Base-by-base conservation (phyloP, 2,329 filamentous ascomycete species). In the Pseudophaeomoniella oleicola region DNA sequence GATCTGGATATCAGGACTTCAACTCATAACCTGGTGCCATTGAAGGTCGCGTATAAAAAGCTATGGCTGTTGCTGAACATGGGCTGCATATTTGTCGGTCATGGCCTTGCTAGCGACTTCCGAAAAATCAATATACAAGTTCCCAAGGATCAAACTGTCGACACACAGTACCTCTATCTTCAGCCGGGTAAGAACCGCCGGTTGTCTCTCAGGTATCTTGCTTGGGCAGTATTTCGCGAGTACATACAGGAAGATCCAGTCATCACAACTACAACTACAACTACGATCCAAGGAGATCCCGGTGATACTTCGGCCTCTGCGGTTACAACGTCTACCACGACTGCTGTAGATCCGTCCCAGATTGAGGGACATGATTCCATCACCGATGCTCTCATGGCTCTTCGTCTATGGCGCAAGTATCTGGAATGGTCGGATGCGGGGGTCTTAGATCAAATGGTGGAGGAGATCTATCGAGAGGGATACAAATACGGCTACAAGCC, bases 61-160 rank as follows among this genome's bases (percentile, higher is more conserved):
- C 75, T 98, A 18, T 98, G 92, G 92, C 74, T 96, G 12, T 69
- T 98, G 13, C 72, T 98, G 19, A 98, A 98, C 53, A 69, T 96
- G 0, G 90, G 90, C 34, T 94, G 86, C 59, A 75, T 83, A 43
- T 98, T 98, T 54, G 72, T 98, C 4, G 90, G 90, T 2, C 90
- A 98, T 51, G 88, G 88, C 3, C 67, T 98, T 30, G 84, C 84
- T 46, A 88, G 90, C 48, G 90, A 98, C 58, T 96, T 98, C 62
- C 84, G 90, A 37, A 93, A 93, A 38, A 93, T 94, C 60, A 98
- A 98, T 57, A 94, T 98, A 38, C 84, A 94, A 55, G 81, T 98
- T 0, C 90, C 92, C 1, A 83, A 80, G 53, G 60, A 73, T 3
- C 90, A 98, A 55, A 81, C 94, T 22, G 85, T 98, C 38, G 90